Evolutionary conservation across 176 grass and related monocot species (phyloP), one percentile per base, ranked within the genome.

Genomic region (Musa itinerans): DNA sequence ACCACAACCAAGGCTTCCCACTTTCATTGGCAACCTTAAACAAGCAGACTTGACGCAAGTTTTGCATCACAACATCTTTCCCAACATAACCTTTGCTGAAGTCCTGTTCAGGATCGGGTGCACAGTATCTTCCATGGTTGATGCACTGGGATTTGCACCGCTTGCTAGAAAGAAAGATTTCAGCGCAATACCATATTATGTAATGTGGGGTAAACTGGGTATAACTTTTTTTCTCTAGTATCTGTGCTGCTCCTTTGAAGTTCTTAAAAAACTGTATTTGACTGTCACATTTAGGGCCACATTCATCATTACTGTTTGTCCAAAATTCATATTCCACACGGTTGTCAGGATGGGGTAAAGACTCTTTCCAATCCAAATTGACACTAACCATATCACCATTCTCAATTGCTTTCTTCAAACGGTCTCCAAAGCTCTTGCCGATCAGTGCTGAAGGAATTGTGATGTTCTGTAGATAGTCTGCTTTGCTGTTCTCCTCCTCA

Each of bases 1-100:
- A 96, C 92, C 92, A 96, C 53, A 96, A 77, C 92, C 92, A 96
- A 65, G 86, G 84, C 14, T 96, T 96, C 51, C 79, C 64, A 75
- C 73, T 86, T 49, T 96, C 86, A 79, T 87, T 96, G 21, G 88
- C 86, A 79, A 87, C 82, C 74, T 84, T 87, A 75, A 85, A 89
- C 21, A 91, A 86, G 75, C 92, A 96, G 50, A 85, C 79, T 79
- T 96, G 86, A 1, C 89, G 89, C 77, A 96, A 85, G 65, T 96
- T 96, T 48, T 96, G 92, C 50, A 96, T 75, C 79, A 96, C 92
- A 48, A 96, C 92, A 63, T 96, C 92, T 76, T 96, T 96, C 53
- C 92, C 92, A 82, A 87, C 92, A 87, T 91, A 96, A 1, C 92
- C 92, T 81, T 85, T 89, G 81, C 89, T 96, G 62, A 96, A 96